Evolutionary conservation across 176 grass and related monocot genomes (phyloP).

Genomic region (Triticum monococcum): DNA sequence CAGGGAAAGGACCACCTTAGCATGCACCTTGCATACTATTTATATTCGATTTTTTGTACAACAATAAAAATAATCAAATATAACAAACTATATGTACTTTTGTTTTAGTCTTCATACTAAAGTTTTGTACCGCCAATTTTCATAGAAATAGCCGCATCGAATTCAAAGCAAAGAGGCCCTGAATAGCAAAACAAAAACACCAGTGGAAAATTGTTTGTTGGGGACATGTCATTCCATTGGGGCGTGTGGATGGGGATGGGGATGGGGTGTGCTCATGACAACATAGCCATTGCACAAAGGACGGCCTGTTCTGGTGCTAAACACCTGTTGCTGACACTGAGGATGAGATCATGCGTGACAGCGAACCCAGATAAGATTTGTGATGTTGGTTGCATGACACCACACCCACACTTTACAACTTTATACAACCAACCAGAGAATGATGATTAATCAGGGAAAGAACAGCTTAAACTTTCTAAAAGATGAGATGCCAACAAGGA

Average conservation of each 20-base stretch:
- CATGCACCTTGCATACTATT: too few relatives aligned
- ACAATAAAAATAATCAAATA: too few relatives aligned
- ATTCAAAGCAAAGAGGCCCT: neutral
- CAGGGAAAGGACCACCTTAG: too few relatives aligned
- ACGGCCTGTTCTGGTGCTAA: neutral
- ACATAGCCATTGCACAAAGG: neutral
- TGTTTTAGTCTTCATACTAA: too few relatives aligned
- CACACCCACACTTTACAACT: slow-evolving; percentile 29
- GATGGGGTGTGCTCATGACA: neutral
- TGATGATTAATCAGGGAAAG: slow-evolving; percentile 6
- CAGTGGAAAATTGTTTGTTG: neutral
- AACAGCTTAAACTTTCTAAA: slow-evolving; percentile 22
- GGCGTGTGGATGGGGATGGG: neutral
- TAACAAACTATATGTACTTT: too few relatives aligned
- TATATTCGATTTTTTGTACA: too few relatives aligned
- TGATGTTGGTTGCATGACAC: slow-evolving; percentile 22
- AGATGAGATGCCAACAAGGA: slow-evolving; percentile 13
- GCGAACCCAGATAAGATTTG: neutral
- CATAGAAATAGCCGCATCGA: too few relatives aligned
- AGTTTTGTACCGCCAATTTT: too few relatives aligned
- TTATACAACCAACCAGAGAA: neutral
- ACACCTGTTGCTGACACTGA: neutral
- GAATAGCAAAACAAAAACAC: neutral
- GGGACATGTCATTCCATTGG: neutral
- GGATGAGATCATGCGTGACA: neutral